These are phyloP conservation scores for Fusarium siculi DNA, from an alignment of 2,329 filamentous ascomycete genomes.

Conservation along the genomic window DNA sequence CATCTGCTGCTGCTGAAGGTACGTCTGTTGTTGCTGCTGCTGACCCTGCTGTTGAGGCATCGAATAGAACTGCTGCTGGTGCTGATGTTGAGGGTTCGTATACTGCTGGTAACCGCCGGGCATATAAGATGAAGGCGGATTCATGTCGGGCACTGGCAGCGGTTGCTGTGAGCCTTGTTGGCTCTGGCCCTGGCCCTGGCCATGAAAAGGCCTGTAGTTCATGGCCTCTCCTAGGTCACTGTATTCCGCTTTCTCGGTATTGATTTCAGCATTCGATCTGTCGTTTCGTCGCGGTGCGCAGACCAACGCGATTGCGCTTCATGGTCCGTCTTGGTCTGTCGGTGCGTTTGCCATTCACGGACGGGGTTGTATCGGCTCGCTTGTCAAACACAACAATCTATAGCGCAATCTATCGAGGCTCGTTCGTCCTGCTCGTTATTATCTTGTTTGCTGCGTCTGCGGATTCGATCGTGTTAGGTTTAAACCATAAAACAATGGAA, in stretches of 20 bases:
- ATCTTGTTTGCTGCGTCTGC: slow-evolving; percentile 12
- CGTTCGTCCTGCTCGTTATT: not conserved
- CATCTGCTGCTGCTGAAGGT: slow-evolving; percentile 42
- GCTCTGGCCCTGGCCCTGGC: slow-evolving; percentile 44
- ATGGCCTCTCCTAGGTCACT: slow-evolving; percentile 42
- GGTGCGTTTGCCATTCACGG: slow-evolving; percentile 16
- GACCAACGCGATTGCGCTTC: slow-evolving; percentile 44
- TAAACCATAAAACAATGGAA: slow-evolving; percentile 32
- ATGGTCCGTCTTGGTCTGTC: slow-evolving; percentile 32
- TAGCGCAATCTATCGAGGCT: not conserved
- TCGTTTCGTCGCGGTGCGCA: slow-evolving; percentile 44
- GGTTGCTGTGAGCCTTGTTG: slow-evolving; percentile 44
- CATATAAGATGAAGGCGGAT: slow-evolving; percentile 37
- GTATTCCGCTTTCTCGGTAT: not conserved
- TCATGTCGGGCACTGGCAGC: slow-evolving; percentile 32
- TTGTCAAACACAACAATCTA: not conserved
- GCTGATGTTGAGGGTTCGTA: slow-evolving; percentile 41
- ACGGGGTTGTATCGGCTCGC: slow-evolving; percentile 1
- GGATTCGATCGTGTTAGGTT: slow-evolving; percentile 26
- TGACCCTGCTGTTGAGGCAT: slow-evolving; percentile 40
- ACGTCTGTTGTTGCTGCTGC: slow-evolving; percentile 41
- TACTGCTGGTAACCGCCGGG: slow-evolving; percentile 42
- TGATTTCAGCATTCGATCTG: slow-evolving; percentile 37
- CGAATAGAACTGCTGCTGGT: slow-evolving; percentile 41
- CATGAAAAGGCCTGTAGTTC: slow-evolving; percentile 49